Percentiles rank a stretch among this genome's conserved stretches.
phyloP scores from a whole-genome alignment of 2,329 filamentous ascomycete species.

The Colletotrichum sp. region DNA sequence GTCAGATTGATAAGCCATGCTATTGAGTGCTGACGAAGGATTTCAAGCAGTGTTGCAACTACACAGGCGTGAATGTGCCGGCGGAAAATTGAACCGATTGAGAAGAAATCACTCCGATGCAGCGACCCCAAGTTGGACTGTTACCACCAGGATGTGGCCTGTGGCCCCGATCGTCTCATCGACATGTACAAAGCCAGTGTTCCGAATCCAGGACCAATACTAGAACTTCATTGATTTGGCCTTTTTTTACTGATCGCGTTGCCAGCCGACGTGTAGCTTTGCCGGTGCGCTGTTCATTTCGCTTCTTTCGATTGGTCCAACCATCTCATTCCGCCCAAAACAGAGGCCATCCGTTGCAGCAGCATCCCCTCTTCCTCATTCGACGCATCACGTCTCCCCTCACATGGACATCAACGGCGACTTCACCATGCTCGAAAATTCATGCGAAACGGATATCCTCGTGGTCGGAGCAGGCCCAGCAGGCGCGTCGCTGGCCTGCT shows the following conservation, averaged over 20 bases:
- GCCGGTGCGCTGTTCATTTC: background rate
- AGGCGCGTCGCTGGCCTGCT: background rate
- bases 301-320: background rate
- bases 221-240: background rate
- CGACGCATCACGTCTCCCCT: background rate
- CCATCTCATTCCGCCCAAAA: background rate
- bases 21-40: background rate
- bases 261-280: background rate
- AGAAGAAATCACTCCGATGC: background rate
- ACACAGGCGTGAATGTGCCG: background rate
- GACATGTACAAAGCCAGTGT: background rate
- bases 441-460: background rate
- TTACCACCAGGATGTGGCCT: no score
- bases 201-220: background rate
- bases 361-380: background rate
- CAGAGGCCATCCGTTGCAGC: background rate
- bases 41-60: background rate
- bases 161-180: background rate
- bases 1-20: background rate
- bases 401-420: no score
- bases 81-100: background rate
- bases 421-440: background rate
- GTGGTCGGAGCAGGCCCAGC: background rate
- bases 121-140: background rate
- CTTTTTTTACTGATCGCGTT: background rate